Evolutionary conservation across 306 rosid species (phyloP).

Genomic region (Cicer judaicum): DNA sequence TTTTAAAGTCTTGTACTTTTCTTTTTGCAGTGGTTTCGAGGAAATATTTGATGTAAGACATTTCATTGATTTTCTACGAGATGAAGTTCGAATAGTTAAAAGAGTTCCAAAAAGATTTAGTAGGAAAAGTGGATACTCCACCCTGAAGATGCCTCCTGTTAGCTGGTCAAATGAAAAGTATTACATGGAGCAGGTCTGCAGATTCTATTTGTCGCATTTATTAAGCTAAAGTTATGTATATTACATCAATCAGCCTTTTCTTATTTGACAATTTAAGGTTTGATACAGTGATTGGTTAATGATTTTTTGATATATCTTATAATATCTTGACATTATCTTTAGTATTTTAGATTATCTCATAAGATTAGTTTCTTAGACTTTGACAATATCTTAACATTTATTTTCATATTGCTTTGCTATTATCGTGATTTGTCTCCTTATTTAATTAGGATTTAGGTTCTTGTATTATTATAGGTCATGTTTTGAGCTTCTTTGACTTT

Average conservation of each 20-base stretch:
- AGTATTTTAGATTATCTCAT: neutral
- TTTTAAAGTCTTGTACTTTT: slow-evolving; percentile 44
- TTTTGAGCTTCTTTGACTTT: too few relatives aligned
- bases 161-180: slow-evolving; percentile 95
- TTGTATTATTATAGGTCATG: too few relatives aligned
- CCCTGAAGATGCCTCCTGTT: slow-evolving; percentile 85
- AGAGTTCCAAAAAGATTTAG: slow-evolving; percentile 82
- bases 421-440: too few relatives aligned
- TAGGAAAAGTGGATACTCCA: slow-evolving; percentile 63
- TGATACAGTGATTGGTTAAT: neutral
- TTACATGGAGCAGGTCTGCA: slow-evolving; percentile 84
- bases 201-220: slow-evolving; percentile 33
- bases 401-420: too few relatives aligned
- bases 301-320: neutral
- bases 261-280: neutral
- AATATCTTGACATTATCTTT: neutral
- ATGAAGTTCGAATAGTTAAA: slow-evolving; percentile 89
- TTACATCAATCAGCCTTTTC: neutral
- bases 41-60: slow-evolving; percentile 89
- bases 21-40: slow-evolving; percentile 77
- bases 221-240: neutral
- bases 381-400: too few relatives aligned
- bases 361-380: neutral
- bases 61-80: slow-evolving; percentile 85
- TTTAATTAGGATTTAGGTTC: too few relatives aligned